A percentile compares a stretch with the other conserved stretches of the same genome.
These are phyloP conservation scores for Phytophthora cactorum DNA, from an alignment of 352 stramenopile species.

Conservation along the genomic window DNA sequence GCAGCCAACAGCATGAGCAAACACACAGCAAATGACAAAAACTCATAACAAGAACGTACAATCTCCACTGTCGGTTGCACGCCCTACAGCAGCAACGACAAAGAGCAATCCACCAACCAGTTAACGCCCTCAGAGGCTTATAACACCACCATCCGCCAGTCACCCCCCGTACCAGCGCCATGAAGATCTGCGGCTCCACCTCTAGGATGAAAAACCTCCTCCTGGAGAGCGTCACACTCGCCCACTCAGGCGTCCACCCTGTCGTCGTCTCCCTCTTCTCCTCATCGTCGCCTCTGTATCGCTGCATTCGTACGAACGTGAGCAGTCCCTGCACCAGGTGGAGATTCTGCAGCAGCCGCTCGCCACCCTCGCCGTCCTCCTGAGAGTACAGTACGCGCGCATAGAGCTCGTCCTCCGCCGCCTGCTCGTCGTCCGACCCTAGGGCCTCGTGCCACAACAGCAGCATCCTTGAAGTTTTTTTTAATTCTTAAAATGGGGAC, in stretches of 20 bases:
- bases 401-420: slow-evolving; percentile 54
- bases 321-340: slow-evolving; percentile 62
- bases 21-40: background rate
- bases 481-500: background rate
- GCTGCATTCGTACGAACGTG: slow-evolving; percentile 53
- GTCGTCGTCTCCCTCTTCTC: background rate
- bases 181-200: slow-evolving; percentile 65
- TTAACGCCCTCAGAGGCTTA: background rate
- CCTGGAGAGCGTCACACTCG: slow-evolving; percentile 52
- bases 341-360: slow-evolving; percentile 44
- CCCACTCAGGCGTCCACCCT: slow-evolving; percentile 33
- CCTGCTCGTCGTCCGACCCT: slow-evolving; percentile 73
- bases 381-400: slow-evolving; percentile 53
- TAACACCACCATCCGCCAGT: background rate
- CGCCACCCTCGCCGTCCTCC: background rate
- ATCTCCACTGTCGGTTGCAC: slow-evolving; percentile 36
- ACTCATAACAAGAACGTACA: slow-evolving; percentile 23
- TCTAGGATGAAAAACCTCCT: slow-evolving; percentile 54
- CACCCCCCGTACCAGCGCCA: slow-evolving; percentile 48
- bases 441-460: slow-evolving; percentile 70
- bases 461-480: slow-evolving; percentile 30
- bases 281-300: slow-evolving; percentile 1
- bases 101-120: slow-evolving; percentile 2
- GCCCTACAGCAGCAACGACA: slow-evolving; percentile 25
- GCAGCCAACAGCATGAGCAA: slow-evolving; percentile 1